Percentiles rank a stretch among this genome's conserved stretches.
phyloP scores from a whole-genome alignment of 768 basidiomycete species.

The Psilocybe subaeruginosa region DNA sequence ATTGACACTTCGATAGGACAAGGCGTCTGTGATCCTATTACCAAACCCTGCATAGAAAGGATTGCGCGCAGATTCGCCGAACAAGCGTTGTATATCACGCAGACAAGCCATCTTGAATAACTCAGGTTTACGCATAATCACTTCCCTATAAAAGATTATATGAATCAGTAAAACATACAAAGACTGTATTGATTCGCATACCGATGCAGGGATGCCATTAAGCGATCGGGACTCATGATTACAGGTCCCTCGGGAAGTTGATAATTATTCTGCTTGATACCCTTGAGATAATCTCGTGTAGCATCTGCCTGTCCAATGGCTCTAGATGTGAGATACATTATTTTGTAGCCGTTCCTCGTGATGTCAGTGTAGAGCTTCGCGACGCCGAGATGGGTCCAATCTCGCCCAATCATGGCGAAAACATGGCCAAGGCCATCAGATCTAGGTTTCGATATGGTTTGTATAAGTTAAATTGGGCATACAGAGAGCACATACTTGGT shows the following conservation, averaged over 20 bases:
- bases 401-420: constrained; percentile 95
- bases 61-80: constrained; percentile 69
- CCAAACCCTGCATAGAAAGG: constrained; percentile 99
- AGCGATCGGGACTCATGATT: constrained; percentile 96
- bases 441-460: constrained; percentile 39
- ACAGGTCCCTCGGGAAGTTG: constrained; percentile 98
- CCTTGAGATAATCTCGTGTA: constrained; percentile 91
- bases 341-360: constrained; percentile 92
- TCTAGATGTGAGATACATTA: constrained; percentile 96
- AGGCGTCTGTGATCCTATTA: constrained; percentile 96
- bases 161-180: not conserved
- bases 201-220: constrained; percentile 96
- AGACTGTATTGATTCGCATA: constrained; percentile 34
- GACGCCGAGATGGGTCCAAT: constrained; percentile 98
- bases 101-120: constrained; percentile 99
- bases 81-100: constrained; percentile 90
- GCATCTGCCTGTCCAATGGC: constrained; percentile 98
- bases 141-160: constrained; percentile 62
- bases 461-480: not conserved
- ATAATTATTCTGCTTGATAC: constrained; percentile 94
- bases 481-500: constrained; percentile 72
- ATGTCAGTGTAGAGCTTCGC: constrained; percentile 98
- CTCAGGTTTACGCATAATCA: constrained; percentile 98
- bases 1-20: constrained; percentile 96
- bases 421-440: constrained; percentile 97